Percentiles rank a stretch among this genome's conserved stretches.
Evolutionary conservation across 139 green algal genomes (phyloP).

Genomic region (Nannochloris sp.): DNA sequence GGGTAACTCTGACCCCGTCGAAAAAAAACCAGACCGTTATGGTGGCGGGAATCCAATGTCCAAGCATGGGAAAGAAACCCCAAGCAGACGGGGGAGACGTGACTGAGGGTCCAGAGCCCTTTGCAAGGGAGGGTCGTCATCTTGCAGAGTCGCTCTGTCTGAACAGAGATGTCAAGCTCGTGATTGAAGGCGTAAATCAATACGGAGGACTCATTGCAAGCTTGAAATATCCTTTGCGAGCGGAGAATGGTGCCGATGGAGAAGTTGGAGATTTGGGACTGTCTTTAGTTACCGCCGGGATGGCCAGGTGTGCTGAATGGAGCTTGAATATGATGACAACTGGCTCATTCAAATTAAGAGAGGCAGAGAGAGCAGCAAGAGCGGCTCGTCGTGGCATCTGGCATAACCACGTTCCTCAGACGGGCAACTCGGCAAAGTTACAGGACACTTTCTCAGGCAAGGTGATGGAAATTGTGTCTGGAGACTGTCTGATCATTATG

Average conservation of each 20-base stretch:
- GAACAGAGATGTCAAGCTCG: slow-evolving; percentile 47
- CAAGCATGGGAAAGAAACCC: slow-evolving; percentile 56
- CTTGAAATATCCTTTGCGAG: slow-evolving; percentile 15
- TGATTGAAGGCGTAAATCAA: slow-evolving; percentile 24
- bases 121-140: slow-evolving; percentile 72
- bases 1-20: slow-evolving; percentile 62
- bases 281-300: slow-evolving; percentile 46
- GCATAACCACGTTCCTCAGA: slow-evolving; percentile 66
- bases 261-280: slow-evolving; percentile 48
- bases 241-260: neutral
- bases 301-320: slow-evolving; percentile 73
- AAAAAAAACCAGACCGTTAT: slow-evolving; percentile 54
- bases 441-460: slow-evolving; percentile 59
- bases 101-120: slow-evolving; percentile 53
- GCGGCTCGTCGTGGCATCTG: slow-evolving; percentile 59
- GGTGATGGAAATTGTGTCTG: slow-evolving; percentile 82
- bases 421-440: slow-evolving; percentile 55
- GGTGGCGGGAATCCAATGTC: slow-evolving; percentile 68
- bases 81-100: slow-evolving; percentile 1
- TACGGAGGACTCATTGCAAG: slow-evolving; percentile 28
- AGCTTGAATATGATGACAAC: slow-evolving; percentile 62
- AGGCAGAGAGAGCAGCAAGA: slow-evolving; percentile 78
- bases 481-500: slow-evolving; percentile 82
- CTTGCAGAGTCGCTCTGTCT: slow-evolving; percentile 72
- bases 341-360: slow-evolving; percentile 54